phyloP scores from a whole-genome alignment of 2,329 filamentous ascomycete species.

The Aureobasidium melanogenum region DNA sequence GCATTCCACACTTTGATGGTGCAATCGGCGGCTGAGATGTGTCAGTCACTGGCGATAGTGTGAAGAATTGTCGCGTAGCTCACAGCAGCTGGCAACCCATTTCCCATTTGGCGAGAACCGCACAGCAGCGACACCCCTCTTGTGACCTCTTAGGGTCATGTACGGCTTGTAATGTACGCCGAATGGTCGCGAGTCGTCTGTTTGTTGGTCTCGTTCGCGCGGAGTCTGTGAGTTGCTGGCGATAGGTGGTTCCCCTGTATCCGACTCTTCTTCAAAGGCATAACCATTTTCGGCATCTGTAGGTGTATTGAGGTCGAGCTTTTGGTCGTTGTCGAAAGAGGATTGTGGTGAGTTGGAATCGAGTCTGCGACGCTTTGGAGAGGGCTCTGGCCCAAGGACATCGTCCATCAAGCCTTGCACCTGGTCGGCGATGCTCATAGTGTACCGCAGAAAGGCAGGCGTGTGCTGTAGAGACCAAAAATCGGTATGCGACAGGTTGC shows the following conservation, averaged over 20 bases:
- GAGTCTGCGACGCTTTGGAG: conserved; percentile 13
- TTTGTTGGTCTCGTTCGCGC: not conserved
- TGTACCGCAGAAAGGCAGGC: not conserved
- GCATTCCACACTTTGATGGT: conserved; percentile 90
- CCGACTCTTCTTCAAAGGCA: conserved; percentile 14
- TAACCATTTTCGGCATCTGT: conserved; percentile 11
- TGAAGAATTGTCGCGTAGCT: conserved; percentile 18
- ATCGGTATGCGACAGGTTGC: not conserved
- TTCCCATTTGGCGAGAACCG: conserved; percentile 84
- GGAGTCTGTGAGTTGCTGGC: not conserved
- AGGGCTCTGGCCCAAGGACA: not conserved
- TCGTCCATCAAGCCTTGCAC: conserved; percentile 5
- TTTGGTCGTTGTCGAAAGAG: not conserved
- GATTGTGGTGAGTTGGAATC: conserved; percentile 6
- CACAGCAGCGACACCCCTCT: conserved; percentile 70
- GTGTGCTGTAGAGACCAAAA: not conserved
- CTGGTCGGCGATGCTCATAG: conserved; percentile 14
- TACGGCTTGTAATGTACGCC: conserved; percentile 58
- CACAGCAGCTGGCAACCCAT: conserved; percentile 79
- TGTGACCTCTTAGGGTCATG: conserved; percentile 68
- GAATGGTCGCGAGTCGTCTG: not conserved
- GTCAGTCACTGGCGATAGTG: not conserved
- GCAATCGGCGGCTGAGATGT: conserved; percentile 58
- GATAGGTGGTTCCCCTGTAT: not conserved
- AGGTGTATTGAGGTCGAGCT: not conserved